phyloP scores from a whole-genome alignment of 257 asterid genomes.

The Nicotiana tabacum region DNA sequence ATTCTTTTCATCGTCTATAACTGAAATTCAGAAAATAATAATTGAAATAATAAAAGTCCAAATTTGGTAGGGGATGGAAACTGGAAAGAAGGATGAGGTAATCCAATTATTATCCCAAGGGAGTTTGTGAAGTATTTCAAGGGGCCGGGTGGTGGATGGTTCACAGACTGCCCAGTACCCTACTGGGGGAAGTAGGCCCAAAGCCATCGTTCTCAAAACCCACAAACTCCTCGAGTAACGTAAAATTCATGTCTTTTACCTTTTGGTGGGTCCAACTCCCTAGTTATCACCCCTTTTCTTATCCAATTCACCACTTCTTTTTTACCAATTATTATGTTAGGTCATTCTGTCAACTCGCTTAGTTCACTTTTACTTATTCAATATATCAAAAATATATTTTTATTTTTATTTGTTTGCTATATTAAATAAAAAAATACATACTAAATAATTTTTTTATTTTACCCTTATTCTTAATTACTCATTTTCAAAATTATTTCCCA shows the following conservation, averaged over 20 bases:
- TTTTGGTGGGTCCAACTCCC: neutral
- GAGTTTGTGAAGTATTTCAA: conserved; percentile 17
- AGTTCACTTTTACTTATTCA: no score
- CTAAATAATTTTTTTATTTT: no score
- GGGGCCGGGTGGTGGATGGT: neutral
- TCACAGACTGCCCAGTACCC: conserved; percentile 27
- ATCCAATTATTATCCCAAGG: conserved; percentile 14
- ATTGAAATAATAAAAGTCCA: conserved; percentile 3
- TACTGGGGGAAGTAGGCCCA: neutral
- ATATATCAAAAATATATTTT: no score
- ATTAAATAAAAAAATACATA: no score
- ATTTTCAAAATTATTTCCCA: no score
- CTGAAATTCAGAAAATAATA: neutral
- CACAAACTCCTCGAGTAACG: neutral
- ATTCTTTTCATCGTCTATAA: no score
- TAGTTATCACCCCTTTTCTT: neutral
- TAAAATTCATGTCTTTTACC: neutral
- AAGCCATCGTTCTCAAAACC: conserved; percentile 5
- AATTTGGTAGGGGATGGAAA: neutral
- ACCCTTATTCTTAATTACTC: no score
- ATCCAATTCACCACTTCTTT: no score
- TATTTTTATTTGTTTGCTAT: no score
- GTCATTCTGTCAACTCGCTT: no score
- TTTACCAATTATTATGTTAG: no score
- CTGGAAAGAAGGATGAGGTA: conserved; percentile 6